Base-by-base conservation (phyloP, 2,329 filamentous ascomycete genomes). In the Seiridium cupressi region DNA sequence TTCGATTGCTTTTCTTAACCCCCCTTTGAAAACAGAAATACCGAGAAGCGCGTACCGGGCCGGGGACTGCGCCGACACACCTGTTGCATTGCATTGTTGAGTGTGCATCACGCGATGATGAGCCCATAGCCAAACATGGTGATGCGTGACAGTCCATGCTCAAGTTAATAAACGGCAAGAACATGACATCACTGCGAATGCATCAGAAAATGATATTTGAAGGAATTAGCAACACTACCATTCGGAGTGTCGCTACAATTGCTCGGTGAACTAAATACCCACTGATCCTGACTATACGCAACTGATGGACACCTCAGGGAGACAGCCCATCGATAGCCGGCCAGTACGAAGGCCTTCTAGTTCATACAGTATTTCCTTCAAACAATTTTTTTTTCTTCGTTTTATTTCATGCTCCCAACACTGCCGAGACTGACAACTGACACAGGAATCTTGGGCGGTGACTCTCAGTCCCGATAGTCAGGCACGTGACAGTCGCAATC, bases 301-400 rank as follows among this genome's bases (percentile, higher is more conserved):
- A 35, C 49, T 53, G 49, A 38, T 53, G 49, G 38, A 53, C 49
- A 53, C 49, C 49, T 53, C 58, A 51, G 8, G 18, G 44, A 40
- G 51, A 53, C 49, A 53, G 49, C 35, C 34, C 49, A 53, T 4
- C 47, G 47, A 53, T 54, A 59, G 59, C 46, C 55, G 34, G 63
- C 64, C 61, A 67, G 66, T 71, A 61, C 60, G 62, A 65, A 61
- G 67, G 66, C 60, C 59, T 62, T 65, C 60, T 58, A 68, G 66
- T 49, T 60, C 59, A 64, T 66, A 68, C 61, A 71, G 68, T 61
- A 62, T 66, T 61, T 61, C 69, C 63, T 58, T 46, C 63, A 62
- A 67, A 68, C 65, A 58, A 31, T 61, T 66, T 68, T 68, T 67
- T 59, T 61, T 63, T 51, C 60, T 62, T 59, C 55, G 57, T 59